Evolutionary conservation across 2,329 filamentous ascomycete species (phyloP).

Genomic region (Nemania diffusa): DNA sequence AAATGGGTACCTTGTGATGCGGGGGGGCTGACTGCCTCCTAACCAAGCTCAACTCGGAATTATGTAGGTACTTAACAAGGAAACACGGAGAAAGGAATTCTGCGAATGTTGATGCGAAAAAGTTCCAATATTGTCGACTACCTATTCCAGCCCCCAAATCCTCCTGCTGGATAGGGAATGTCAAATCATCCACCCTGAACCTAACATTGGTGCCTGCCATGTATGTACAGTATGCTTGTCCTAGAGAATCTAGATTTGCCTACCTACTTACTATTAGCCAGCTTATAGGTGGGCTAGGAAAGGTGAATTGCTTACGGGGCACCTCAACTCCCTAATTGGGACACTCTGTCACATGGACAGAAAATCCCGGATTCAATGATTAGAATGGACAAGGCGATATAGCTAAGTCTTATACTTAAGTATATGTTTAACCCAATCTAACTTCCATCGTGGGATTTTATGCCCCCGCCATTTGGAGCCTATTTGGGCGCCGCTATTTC

Average conservation of each 20-base stretch:
- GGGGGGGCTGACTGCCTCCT: too few relatives aligned
- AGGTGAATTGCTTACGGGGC: conserved; percentile 14
- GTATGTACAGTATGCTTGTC: neutral
- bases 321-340: neutral
- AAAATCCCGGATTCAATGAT: neutral
- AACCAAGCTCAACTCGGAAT: too few relatives aligned
- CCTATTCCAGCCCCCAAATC: too few relatives aligned
- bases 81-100: too few relatives aligned
- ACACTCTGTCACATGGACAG: neutral
- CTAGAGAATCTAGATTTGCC: conserved; percentile 10
- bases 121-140: too few relatives aligned
- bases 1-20: too few relatives aligned
- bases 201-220: neutral
- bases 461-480: neutral
- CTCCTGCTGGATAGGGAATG: too few relatives aligned
- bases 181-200: conserved; percentile 1
- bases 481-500: too few relatives aligned
- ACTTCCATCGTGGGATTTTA: conserved; percentile 10
- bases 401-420: neutral
- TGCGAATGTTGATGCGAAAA: too few relatives aligned
- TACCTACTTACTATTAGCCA: neutral
- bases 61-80: too few relatives aligned
- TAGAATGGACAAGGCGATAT: neutral
- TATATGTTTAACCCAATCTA: neutral
- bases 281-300: neutral